phyloP scores from a whole-genome alignment of 1,139 yeast genomes.

The Scheffersomyces segobiensis region DNA sequence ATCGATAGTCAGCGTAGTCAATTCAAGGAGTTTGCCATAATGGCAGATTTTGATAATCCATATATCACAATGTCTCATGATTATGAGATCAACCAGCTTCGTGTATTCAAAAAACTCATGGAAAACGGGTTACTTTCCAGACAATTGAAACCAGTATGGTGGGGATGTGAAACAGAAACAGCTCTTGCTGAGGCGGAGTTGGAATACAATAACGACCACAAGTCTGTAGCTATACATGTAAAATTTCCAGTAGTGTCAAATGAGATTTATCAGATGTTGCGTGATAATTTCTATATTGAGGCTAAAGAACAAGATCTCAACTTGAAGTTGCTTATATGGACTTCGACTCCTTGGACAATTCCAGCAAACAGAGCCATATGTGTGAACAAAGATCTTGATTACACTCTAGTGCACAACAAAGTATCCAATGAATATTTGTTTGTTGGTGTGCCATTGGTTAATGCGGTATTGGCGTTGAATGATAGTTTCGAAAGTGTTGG shows the following conservation, averaged over 20 bases:
- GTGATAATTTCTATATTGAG: neutral
- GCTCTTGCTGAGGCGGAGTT: conserved; percentile 97
- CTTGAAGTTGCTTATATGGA: conserved; percentile 68
- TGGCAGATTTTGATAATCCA: conserved; percentile 77
- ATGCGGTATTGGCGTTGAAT: conserved; percentile 20
- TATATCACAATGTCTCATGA: conserved; percentile 71
- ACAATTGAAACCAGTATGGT: conserved; percentile 92
- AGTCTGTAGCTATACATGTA: conserved; percentile 69
- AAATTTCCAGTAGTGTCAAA: conserved; percentile 55
- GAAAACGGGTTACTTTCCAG: conserved; percentile 70
- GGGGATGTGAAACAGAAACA: conserved; percentile 94
- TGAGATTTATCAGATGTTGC: conserved; percentile 2
- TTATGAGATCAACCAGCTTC: conserved; percentile 75
- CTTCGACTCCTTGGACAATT: conserved; percentile 98
- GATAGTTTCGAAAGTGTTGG: neutral
- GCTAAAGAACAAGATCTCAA: conserved; percentile 2
- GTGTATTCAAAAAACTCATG: conserved; percentile 66
- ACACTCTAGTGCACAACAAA: conserved; percentile 49
- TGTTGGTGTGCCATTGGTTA: conserved; percentile 49
- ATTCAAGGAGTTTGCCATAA: conserved; percentile 70
- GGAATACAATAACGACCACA: conserved; percentile 76
- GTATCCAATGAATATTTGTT: conserved; percentile 41
- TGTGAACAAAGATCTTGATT: conserved; percentile 57
- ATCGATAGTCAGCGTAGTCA: conserved; percentile 61
- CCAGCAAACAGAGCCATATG: conserved; percentile 87